These are phyloP conservation scores for Dipteronia dyeriana DNA, from an alignment of 345 rosid species.

Conservation along the genomic window DNA sequence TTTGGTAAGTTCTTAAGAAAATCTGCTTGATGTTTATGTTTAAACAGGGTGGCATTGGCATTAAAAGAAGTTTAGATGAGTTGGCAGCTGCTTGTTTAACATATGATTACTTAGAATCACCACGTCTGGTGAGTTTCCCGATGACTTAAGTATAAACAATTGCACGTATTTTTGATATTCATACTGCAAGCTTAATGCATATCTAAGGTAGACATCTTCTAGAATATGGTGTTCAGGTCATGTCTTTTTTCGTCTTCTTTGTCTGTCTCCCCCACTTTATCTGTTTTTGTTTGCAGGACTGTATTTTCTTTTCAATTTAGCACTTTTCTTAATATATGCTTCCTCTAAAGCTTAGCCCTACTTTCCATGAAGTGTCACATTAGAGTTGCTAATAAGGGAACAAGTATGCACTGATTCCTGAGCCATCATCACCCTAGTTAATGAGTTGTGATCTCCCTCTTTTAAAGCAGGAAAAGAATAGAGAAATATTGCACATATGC, in stretches of 20 bases:
- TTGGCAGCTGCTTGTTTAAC: slow-evolving; percentile 68
- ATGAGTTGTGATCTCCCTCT: not conserved
- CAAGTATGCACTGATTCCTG: not conserved
- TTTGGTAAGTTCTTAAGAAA: not conserved
- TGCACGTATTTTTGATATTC: not conserved
- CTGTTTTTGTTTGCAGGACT: not conserved
- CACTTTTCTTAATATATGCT: not conserved
- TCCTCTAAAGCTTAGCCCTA: not conserved
- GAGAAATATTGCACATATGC: not conserved
- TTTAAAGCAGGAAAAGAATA: not conserved
- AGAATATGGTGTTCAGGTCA: not conserved
- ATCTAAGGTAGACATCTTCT: not conserved
- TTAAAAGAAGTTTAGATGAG: slow-evolving; percentile 81
- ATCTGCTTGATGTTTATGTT: slow-evolving; percentile 6
- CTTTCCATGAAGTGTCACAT: not conserved
- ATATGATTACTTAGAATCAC: slow-evolving; percentile 62
- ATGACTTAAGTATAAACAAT: not conserved
- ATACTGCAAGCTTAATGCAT: not conserved
- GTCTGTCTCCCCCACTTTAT: not conserved
- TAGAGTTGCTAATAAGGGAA: not conserved
- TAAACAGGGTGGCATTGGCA: slow-evolving; percentile 80
- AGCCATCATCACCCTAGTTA: not conserved
- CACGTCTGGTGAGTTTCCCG: slow-evolving; percentile 76
- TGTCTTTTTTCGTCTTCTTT: not conserved
- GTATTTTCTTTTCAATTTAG: no score